Evolutionary conservation across 2,329 filamentous ascomycete genomes (phyloP), one percentile per base, ranked within the genome.

Genomic region (Phialocephala sp.): DNA sequence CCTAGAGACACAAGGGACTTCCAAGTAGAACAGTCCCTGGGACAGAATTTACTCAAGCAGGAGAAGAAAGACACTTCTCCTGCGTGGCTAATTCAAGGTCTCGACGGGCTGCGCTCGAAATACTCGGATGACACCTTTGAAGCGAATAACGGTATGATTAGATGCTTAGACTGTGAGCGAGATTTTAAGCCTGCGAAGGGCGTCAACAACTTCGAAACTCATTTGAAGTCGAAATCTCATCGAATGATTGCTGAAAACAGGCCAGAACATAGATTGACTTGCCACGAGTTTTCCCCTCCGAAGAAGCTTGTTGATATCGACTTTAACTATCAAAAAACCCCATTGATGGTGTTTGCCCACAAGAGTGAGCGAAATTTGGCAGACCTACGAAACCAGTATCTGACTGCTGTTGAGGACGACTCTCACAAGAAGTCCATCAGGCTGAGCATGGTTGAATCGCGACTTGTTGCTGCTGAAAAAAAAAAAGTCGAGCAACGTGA

Each of bases 151-250:
- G 64, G 64, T 8, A 27, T 24, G 36, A 59, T 66, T 5, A 60
- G 57, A 43, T 66, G 64, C 11, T n/a, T 58, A 1, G 60, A 66
- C 18, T 66, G 64, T 37, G 47, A 45, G 4, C 32, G 41, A 20
- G n/a, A 8, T n/a, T 62, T 59, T 20, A 27, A 59, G 24, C 54
- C 63, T 0, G 27, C 45, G 8, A 37, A 55, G 39, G 41, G 20
- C 2, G 37, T 60, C 6, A 37, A 36, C 15, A 56, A 59, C 39
- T 37, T 66, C 22, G 64, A 66, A 15, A 60, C 22, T n/a, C 64
- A 66, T 57, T 20, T 66, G n/a, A 56, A 37, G 27, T 24, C 54
- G 12, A 66, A 66, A 39, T 3, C 36, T 15, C 64, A 66, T 45
- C 24, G 52, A 54, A n/a, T 35, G 1, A 39, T 37, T 39, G 27